Percentiles rank a stretch among this genome's conserved stretches.
phyloP scores from a whole-genome alignment of 495 filamentous ascomycete species.

The Penicillium waksmanii region DNA sequence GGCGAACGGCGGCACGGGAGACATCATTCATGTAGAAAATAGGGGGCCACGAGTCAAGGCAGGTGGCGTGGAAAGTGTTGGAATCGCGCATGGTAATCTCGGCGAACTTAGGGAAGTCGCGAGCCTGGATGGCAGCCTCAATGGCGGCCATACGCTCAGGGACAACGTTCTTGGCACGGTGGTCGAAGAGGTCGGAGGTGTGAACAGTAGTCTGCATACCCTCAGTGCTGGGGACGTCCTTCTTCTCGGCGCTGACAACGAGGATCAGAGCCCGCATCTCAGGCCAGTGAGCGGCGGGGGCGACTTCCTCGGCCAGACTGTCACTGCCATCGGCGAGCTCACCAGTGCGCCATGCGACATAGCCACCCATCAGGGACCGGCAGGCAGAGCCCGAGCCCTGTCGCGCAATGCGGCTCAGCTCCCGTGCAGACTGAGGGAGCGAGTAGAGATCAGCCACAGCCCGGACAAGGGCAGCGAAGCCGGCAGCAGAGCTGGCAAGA shows the following conservation, averaged over 20 bases:
- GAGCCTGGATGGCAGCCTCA: slow-evolving; percentile 73
- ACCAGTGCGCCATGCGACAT: slow-evolving; percentile 91
- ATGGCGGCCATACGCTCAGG: slow-evolving; percentile 85
- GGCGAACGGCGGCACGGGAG: slow-evolving; percentile 77
- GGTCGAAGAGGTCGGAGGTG: slow-evolving; percentile 79
- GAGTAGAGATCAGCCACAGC: slow-evolving; percentile 91
- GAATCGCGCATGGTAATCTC: slow-evolving; percentile 93
- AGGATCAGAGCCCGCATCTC: slow-evolving; percentile 90
- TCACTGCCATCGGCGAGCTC: slow-evolving; percentile 73
- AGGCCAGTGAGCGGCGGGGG: slow-evolving; percentile 87
- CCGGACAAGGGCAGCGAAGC: slow-evolving; percentile 91
- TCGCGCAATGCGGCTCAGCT: slow-evolving; percentile 86
- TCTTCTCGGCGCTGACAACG: slow-evolving; percentile 90
- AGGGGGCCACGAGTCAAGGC: slow-evolving; percentile 90
- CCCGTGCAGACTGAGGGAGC: slow-evolving; percentile 73
- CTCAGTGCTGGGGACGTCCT: slow-evolving; percentile 85
- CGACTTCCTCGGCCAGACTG: slow-evolving; percentile 82
- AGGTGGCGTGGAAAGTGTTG: slow-evolving; percentile 95
- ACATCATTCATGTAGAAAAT: slow-evolving; percentile 99
- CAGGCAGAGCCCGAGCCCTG: slow-evolving; percentile 96
- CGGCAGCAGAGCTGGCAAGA: slow-evolving; percentile 87
- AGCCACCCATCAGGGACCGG: slow-evolving; percentile 88
- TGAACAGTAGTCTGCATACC: slow-evolving; percentile 97
- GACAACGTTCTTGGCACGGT: slow-evolving; percentile 72
- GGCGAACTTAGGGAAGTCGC: slow-evolving; percentile 86